Percentiles rank a stretch among this genome's conserved stretches.
phyloP scores from a whole-genome alignment of 2,329 filamentous ascomycete genomes.

The Epichloe sp. region DNA sequence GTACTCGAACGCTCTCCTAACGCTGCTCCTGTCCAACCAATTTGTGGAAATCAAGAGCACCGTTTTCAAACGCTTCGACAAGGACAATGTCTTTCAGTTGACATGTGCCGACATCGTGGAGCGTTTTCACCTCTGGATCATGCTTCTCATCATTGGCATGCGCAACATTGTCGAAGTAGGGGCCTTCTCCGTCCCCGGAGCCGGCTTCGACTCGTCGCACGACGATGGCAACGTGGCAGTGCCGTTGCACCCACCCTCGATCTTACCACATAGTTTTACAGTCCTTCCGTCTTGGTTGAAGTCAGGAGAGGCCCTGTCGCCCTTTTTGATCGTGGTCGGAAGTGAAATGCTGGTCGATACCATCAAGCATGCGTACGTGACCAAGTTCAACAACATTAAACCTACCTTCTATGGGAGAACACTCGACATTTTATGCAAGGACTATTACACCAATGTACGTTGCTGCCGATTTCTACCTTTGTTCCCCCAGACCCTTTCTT shows the following conservation, averaged over 20 bases:
- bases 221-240: constrained; percentile 38
- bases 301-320: constrained; percentile 77
- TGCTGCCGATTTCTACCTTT: not conserved
- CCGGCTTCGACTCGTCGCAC: constrained; percentile 33
- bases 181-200: constrained; percentile 53
- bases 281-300: constrained; percentile 66
- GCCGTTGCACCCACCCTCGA: constrained; percentile 55
- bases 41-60: constrained; percentile 98
- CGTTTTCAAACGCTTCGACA: constrained; percentile 97
- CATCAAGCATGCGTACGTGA: constrained; percentile 95
- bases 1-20: constrained; percentile 90
- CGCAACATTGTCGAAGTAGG: constrained; percentile 95
- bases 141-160: constrained; percentile 90
- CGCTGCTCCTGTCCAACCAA: constrained; percentile 87
- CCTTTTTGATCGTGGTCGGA: constrained; percentile 85
- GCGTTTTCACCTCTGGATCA: constrained; percentile 93
- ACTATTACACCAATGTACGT: constrained; percentile 87
- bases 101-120: constrained; percentile 96
- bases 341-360: constrained; percentile 96
- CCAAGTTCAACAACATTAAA: constrained; percentile 96
- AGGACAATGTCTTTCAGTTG: constrained; percentile 92
- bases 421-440: constrained; percentile 87
- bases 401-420: constrained; percentile 81
- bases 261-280: constrained; percentile 82
- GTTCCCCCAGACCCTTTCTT: not conserved